Conservation (phyloP, 2,329 filamentous ascomycete genomes). For the Fusarium solani-melongenae region DNA sequence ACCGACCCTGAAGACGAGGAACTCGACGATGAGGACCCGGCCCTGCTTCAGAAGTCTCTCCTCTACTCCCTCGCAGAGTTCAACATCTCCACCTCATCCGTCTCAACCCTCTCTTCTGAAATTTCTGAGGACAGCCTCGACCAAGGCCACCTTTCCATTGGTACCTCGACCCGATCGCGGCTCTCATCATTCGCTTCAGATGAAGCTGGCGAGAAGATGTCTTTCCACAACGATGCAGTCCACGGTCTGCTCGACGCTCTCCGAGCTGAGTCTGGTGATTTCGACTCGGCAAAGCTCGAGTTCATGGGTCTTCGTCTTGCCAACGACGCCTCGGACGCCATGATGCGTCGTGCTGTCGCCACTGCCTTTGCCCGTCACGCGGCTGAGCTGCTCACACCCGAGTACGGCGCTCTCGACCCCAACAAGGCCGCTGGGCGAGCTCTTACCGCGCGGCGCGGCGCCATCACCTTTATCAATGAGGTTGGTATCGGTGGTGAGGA, state of each 20-base stretch:
- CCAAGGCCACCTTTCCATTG: constrained; percentile 64
- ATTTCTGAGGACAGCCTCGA: constrained; percentile 74
- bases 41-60: constrained; percentile 64
- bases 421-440: constrained; percentile 72
- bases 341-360: constrained; percentile 88
- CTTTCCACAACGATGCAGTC: constrained; percentile 89
- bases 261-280: constrained; percentile 78
- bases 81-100: constrained; percentile 64
- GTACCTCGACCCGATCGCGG: constrained; percentile 67
- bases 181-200: constrained; percentile 80
- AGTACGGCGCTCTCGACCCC: constrained; percentile 65
- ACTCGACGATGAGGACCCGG: constrained; percentile 61
- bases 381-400: constrained; percentile 70
- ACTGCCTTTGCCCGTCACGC: constrained; percentile 87
- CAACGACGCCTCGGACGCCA: constrained; percentile 88
- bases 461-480: constrained; percentile 66
- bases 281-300: constrained; percentile 86
- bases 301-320: constrained; percentile 93
- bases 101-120: constrained; percentile 72
- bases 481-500: constrained; percentile 67
- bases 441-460: constrained; percentile 65
- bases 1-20: constrained; percentile 60
- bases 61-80: constrained; percentile 65
- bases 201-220: constrained; percentile 66
- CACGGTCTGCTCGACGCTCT: constrained; percentile 88